These are phyloP conservation scores for Adansonia rubrostipa DNA, from an alignment of 441 rosid genomes.

Conservation along the genomic window DNA sequence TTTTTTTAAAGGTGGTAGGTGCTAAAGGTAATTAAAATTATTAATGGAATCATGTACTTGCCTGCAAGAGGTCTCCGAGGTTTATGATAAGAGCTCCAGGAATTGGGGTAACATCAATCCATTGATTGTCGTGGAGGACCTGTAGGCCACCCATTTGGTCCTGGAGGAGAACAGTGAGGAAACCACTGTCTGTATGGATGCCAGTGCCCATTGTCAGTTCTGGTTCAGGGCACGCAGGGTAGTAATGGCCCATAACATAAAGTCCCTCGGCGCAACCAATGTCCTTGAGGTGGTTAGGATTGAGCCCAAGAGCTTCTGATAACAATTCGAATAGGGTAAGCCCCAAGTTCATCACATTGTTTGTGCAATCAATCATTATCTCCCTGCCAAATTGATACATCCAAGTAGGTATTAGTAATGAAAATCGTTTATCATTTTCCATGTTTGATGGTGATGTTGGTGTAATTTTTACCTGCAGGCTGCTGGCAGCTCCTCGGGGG, in stretches of 20 bases:
- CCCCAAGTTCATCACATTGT: conserved; percentile 30
- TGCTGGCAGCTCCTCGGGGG: conserved; percentile 38
- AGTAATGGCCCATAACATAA: conserved; percentile 30
- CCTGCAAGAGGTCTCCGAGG: conserved; percentile 59
- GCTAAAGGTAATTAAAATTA: no score
- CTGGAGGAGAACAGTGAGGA: conserved; percentile 62
- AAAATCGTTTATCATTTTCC: no score
- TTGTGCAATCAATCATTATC: conserved; percentile 29
- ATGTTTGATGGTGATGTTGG: no score
- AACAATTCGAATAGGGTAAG: conserved; percentile 25
- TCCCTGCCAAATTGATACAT: conserved; percentile 20
- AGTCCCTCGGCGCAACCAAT: conserved; percentile 37
- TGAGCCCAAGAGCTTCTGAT: conserved; percentile 42
- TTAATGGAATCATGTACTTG: no score
- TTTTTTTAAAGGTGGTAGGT: no score
- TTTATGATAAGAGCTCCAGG: conserved; percentile 52
- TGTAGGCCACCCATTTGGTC: conserved; percentile 71
- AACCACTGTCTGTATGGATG: conserved; percentile 50
- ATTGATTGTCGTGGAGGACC: conserved; percentile 42
- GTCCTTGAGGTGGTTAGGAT: conserved; percentile 29
- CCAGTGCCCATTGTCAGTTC: conserved; percentile 50
- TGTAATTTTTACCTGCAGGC: conserved; percentile 27
- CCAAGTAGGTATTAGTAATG: no score
- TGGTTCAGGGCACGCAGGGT: conserved; percentile 54
- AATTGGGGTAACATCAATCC: conserved; percentile 52